A percentile compares a stretch with the other conserved stretches of the same genome.
Conservation (phyloP, 495 filamentous ascomycete genomes). For the Xylaria intraflava region DNA sequence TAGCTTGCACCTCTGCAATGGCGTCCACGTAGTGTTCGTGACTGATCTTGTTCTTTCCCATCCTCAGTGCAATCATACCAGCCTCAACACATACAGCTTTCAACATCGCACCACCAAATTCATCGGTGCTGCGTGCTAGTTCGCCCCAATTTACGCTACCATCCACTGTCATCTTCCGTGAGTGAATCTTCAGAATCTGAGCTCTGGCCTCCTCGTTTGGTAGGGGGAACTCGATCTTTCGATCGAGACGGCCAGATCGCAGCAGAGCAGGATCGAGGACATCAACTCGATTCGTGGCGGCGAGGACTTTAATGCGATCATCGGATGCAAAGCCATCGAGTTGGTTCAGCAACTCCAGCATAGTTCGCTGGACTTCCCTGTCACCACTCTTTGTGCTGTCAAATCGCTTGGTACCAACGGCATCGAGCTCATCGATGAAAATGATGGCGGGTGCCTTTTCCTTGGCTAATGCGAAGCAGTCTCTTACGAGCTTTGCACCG, state of each 20-base stretch:
- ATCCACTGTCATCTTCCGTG: constrained; percentile 96
- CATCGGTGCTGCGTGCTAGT: constrained; percentile 93
- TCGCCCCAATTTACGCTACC: constrained; percentile 93
- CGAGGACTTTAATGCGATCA: constrained; percentile 96
- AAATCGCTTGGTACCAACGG: constrained; percentile 96
- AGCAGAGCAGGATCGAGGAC: constrained; percentile 93
- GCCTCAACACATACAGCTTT: constrained; percentile 99
- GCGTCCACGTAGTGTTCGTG: constrained; percentile 99
- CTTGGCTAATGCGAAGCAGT: constrained; percentile 95
- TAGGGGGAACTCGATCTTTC: constrained; percentile 98
- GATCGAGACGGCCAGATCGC: constrained; percentile 88
- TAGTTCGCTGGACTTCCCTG: constrained; percentile 95
- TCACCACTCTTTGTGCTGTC: constrained; percentile 98
- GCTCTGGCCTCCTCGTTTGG: constrained; percentile 98
- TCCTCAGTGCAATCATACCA: constrained; percentile 95
- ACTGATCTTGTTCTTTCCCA: constrained; percentile 85
- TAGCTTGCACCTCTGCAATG: constrained; percentile 91
- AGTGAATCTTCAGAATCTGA: constrained; percentile 96
- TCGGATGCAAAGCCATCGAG: constrained; percentile 98
- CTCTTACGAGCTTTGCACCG: constrained; percentile 93
- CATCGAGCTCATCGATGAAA: constrained; percentile 98
- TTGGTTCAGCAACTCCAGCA: constrained; percentile 98
- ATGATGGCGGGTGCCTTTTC: constrained; percentile 98
- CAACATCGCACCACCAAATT: constrained; percentile 94
- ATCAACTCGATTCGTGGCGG: constrained; percentile 96